Conservation (phyloP, 306 rosid species). For the Prinsepia uniflora region DNA sequence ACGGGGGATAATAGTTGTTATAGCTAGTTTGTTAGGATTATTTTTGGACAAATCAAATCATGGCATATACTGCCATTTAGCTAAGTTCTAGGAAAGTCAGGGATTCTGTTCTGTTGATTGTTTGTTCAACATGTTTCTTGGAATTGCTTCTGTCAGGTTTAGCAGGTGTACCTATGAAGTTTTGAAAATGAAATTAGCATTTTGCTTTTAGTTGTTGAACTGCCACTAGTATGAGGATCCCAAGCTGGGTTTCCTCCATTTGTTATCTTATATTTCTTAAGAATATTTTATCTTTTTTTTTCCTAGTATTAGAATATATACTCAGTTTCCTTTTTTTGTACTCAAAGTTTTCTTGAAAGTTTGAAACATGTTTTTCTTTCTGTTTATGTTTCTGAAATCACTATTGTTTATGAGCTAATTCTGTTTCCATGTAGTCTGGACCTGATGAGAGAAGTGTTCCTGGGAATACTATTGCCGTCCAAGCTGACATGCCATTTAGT, state of each 20-base stretch:
- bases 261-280: not conserved
- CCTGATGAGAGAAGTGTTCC: slow-evolving; percentile 96
- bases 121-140: not conserved
- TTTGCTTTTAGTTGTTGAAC: not conserved
- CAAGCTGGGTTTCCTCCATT: not conserved
- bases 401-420: not conserved
- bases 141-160: not conserved
- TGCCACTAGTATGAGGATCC: not conserved
- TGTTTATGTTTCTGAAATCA: not conserved
- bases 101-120: not conserved
- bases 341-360: not conserved
- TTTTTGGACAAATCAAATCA: too few species aligned
- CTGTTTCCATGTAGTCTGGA: slow-evolving; percentile 54
- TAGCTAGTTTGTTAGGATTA: too few species aligned
- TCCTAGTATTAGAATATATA: not conserved
- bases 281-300: not conserved
- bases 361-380: not conserved
- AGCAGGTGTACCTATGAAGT: not conserved
- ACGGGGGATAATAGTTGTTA: too few species aligned
- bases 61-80: not conserved
- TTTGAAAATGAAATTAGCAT: not conserved
- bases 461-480: slow-evolving; percentile 93
- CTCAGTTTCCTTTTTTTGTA: not conserved
- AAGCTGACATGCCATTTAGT: slow-evolving; percentile 92
- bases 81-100: not conserved